These are phyloP conservation scores for Aureobasidium pullulans DNA, from an alignment of 2,329 filamentous ascomycete species.

Conservation along the genomic window DNA sequence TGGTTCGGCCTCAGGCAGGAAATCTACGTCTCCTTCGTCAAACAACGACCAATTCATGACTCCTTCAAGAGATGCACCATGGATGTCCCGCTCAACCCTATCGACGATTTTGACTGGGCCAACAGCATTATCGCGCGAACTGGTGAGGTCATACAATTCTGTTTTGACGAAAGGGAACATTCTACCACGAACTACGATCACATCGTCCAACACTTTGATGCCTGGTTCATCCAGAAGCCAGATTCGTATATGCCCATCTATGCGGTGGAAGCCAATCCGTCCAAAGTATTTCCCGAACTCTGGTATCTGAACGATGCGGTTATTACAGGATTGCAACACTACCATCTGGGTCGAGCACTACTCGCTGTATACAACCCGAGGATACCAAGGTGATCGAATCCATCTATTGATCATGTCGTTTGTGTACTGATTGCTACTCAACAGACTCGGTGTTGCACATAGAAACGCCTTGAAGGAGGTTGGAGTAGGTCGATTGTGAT, in stretches of 20 bases:
- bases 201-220: neutral
- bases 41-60: conserved; percentile 41
- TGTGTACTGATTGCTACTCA: conserved; percentile 38
- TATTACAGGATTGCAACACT: conserved; percentile 50
- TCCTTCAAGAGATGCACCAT: conserved; percentile 45
- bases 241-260: conserved; percentile 51
- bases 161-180: conserved; percentile 39
- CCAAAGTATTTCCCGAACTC: conserved; percentile 49
- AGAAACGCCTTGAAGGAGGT: neutral
- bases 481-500: neutral
- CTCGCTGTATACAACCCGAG: conserved; percentile 50
- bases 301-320: conserved; percentile 52
- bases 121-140: conserved; percentile 56
- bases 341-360: conserved; percentile 51
- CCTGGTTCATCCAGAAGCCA: conserved; percentile 32
- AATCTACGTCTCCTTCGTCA: conserved; percentile 46
- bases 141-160: conserved; percentile 56
- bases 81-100: conserved; percentile 41
- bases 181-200: conserved; percentile 22
- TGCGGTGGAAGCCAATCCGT: conserved; percentile 32
- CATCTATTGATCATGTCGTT: conserved; percentile 32
- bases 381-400: conserved; percentile 42
- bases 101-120: conserved; percentile 50
- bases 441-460: neutral
- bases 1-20: conserved; percentile 54